Evolutionary conservation across 495 filamentous ascomycete species (phyloP).

Genomic region (Neurospora terricola): DNA sequence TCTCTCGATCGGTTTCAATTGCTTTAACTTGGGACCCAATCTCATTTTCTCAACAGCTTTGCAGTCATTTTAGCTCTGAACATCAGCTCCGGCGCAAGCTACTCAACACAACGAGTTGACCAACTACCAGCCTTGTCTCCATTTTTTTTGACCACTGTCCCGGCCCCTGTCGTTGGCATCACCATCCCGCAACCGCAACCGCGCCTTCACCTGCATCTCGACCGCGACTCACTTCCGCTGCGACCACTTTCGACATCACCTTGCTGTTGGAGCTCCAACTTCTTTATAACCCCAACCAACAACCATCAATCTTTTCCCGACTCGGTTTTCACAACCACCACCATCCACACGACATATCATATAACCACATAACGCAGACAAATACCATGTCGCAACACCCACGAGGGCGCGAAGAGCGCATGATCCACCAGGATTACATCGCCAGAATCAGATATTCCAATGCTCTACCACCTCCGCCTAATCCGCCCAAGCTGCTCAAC

Average conservation of each 20-base stretch:
- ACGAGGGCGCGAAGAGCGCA: slow-evolving; percentile 38
- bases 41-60: neutral
- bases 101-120: neutral
- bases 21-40: neutral
- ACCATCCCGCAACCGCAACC: neutral
- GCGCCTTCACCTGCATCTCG: neutral
- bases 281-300: neutral
- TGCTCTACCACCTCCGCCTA: slow-evolving; percentile 82
- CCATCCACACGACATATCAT: slow-evolving; percentile 31
- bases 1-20: neutral
- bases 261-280: neutral
- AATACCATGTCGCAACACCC: neutral
- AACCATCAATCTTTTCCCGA: neutral
- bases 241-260: neutral
- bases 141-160: neutral
- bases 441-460: slow-evolving; percentile 91
- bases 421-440: slow-evolving; percentile 90
- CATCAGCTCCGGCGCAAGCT: neutral
- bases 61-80: neutral
- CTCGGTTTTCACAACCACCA: neutral
- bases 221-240: neutral
- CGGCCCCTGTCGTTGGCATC: neutral
- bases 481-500: slow-evolving; percentile 90
- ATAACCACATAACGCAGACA: neutral
- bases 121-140: neutral